A percentile compares a stretch with the other conserved stretches of the same genome.
Conservation (phyloP, 1,139 yeast genomes). For the Yamadazyma aaseri region DNA sequence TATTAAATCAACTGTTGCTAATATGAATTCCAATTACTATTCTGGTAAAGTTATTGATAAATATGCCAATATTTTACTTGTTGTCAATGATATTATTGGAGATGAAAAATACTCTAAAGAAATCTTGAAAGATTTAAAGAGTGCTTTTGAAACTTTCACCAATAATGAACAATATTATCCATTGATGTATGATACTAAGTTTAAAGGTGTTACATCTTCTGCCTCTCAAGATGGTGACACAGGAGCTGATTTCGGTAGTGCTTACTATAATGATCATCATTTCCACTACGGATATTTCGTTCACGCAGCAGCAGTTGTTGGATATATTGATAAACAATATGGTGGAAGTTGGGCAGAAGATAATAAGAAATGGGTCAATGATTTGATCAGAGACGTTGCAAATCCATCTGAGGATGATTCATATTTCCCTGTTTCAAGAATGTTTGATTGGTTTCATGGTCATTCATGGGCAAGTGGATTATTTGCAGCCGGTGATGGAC, state of each 20-base stretch:
- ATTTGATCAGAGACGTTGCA: constrained; percentile 71
- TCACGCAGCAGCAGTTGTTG: constrained; percentile 77
- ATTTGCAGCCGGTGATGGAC: constrained; percentile 69
- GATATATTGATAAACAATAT: constrained; percentile 54
- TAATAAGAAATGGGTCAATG: constrained; percentile 42
- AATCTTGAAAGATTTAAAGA: constrained; percentile 50
- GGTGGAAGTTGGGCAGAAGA: constrained; percentile 69
- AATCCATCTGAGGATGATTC: constrained; percentile 62
- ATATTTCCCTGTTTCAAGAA: constrained; percentile 73
- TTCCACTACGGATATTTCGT: constrained; percentile 79
- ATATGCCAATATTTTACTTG: constrained; percentile 68
- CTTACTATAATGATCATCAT: constrained; percentile 77
- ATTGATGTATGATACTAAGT: constrained; percentile 66
- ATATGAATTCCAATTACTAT: constrained; percentile 55
- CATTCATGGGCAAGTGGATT: constrained; percentile 87
- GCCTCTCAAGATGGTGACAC: constrained; percentile 51
- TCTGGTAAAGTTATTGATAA: constrained; percentile 75
- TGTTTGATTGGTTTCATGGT: constrained; percentile 79
- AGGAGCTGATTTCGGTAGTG: constrained; percentile 52
- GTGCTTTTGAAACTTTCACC: constrained; percentile 51
- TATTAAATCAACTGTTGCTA: constrained; percentile 48
- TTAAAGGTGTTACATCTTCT: constrained; percentile 67
- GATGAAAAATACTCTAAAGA: constrained; percentile 50
- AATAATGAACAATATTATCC: constrained; percentile 55
- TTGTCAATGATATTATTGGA: constrained; percentile 57